Conservation (phyloP, 2,329 filamentous ascomycete genomes). For the Penicillium sp. region DNA sequence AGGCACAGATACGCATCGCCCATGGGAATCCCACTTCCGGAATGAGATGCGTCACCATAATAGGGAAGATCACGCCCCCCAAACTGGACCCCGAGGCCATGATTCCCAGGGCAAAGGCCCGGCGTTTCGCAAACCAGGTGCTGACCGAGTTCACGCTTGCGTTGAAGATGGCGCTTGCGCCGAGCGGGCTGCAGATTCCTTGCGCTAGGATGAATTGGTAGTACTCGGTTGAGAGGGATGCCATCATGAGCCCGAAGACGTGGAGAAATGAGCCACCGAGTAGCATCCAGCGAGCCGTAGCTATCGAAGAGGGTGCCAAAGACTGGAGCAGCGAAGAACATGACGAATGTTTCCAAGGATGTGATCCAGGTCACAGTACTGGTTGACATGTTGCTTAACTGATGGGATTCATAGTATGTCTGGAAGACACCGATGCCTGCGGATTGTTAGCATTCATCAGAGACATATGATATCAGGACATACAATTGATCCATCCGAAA, state of each 20-base stretch:
- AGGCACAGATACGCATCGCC: conserved; percentile 54
- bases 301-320: conserved; percentile 61
- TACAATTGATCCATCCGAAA: conserved; percentile 49
- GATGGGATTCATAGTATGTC: conserved; percentile 52
- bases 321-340: conserved; percentile 48
- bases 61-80: conserved; percentile 58
- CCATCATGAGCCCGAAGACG: conserved; percentile 57
- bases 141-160: conserved; percentile 35
- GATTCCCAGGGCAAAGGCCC: conserved; percentile 52
- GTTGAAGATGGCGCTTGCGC: conserved; percentile 49
- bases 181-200: conserved; percentile 50
- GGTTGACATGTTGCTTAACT: conserved; percentile 47
- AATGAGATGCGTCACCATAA: conserved; percentile 56
- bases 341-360: conserved; percentile 39
- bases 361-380: conserved; percentile 60
- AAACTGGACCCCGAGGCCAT: conserved; percentile 52
- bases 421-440: conserved; percentile 37
- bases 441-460: too few species aligned
- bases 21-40: conserved; percentile 51
- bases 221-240: conserved; percentile 50
- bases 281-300: conserved; percentile 52
- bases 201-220: conserved; percentile 56
- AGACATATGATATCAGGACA: too few species aligned
- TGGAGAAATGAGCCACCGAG: conserved; percentile 50
- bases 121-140: conserved; percentile 51